A percentile compares a stretch with the other conserved stretches of the same genome.
Evolutionary conservation across 2,329 filamentous ascomycete species (phyloP).

Genomic region (Colletotrichum tamarilloi): DNA sequence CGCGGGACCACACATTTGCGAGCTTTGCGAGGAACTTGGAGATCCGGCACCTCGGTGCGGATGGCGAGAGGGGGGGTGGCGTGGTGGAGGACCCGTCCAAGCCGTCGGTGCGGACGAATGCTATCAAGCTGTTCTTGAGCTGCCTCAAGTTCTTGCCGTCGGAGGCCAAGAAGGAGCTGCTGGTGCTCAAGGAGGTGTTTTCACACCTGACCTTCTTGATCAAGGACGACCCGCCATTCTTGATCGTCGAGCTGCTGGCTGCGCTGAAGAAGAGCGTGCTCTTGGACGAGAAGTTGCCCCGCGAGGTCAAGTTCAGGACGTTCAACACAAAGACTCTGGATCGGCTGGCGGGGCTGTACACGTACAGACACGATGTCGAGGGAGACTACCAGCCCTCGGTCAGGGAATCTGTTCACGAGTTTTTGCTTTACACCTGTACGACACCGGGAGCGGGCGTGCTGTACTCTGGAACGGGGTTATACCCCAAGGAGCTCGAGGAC

Average conservation of each 20-base stretch:
- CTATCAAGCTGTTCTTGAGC: constrained; percentile 82
- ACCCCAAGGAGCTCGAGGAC: constrained; percentile 77
- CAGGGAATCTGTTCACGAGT: constrained; percentile 76
- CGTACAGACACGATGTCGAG: constrained; percentile 61
- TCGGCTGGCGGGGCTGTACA: constrained; percentile 78
- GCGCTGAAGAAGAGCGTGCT: constrained; percentile 78
- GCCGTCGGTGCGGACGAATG: constrained; percentile 85
- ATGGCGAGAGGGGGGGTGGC: constrained; percentile 52
- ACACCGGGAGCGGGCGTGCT: constrained; percentile 78
- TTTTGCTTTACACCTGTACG: constrained; percentile 82
- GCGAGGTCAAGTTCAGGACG: constrained; percentile 78
- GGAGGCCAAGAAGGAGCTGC: constrained; percentile 82
- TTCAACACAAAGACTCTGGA: constrained; percentile 81
- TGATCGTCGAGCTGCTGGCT: constrained; percentile 80
- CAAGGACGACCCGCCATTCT: constrained; percentile 78
- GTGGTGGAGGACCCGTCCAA: constrained; percentile 72
- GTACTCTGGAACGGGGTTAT: constrained; percentile 83
- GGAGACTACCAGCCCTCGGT: constrained; percentile 62
- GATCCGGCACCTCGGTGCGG: constrained; percentile 63
- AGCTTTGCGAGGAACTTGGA: constrained; percentile 84
- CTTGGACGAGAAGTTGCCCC: constrained; percentile 77
- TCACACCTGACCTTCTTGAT: constrained; percentile 84
- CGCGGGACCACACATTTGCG: constrained; percentile 82
- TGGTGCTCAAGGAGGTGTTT: constrained; percentile 84
- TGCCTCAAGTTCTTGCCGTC: constrained; percentile 82